Percentiles rank a stretch among this genome's conserved stretches.
phyloP scores from a whole-genome alignment of 2,329 filamentous ascomycete genomes.

The Tricladium varicosporioides region DNA sequence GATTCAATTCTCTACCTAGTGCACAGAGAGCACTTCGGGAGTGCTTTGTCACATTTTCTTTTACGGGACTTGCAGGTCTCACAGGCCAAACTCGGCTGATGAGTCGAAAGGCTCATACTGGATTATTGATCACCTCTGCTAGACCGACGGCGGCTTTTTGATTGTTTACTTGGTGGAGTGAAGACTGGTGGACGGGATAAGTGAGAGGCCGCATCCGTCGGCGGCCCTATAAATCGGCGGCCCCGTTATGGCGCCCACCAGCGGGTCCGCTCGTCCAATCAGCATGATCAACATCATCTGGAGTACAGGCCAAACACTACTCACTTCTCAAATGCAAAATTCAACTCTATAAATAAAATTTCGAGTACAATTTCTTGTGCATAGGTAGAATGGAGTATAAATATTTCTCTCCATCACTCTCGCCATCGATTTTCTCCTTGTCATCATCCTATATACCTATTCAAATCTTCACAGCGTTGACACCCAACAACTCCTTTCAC shows the following conservation, averaged over 20 bases:
- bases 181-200: background rate
- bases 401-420: too few species aligned
- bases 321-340: too few species aligned
- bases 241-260: background rate
- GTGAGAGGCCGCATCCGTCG: background rate
- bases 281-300: background rate
- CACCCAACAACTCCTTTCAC: background rate
- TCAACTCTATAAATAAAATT: too few species aligned
- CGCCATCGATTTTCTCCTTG: too few species aligned
- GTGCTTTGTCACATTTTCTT: slow-evolving; percentile 16
- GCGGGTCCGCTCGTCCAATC: slow-evolving; percentile 2
- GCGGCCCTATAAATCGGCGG: slow-evolving; percentile 1
- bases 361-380: too few species aligned
- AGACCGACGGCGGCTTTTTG: background rate
- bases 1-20: too few species aligned
- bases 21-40: slow-evolving; percentile 18
- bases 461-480: background rate
- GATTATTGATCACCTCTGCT: too few species aligned
- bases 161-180: background rate
- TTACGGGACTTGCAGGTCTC: slow-evolving; percentile 14
- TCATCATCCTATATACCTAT: too few species aligned
- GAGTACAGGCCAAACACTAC: too few species aligned
- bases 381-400: too few species aligned
- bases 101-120: background rate
- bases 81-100: background rate